Base-by-base conservation (phyloP, 2,329 filamentous ascomycete genomes). In the Intubia oerlemansii region DNA sequence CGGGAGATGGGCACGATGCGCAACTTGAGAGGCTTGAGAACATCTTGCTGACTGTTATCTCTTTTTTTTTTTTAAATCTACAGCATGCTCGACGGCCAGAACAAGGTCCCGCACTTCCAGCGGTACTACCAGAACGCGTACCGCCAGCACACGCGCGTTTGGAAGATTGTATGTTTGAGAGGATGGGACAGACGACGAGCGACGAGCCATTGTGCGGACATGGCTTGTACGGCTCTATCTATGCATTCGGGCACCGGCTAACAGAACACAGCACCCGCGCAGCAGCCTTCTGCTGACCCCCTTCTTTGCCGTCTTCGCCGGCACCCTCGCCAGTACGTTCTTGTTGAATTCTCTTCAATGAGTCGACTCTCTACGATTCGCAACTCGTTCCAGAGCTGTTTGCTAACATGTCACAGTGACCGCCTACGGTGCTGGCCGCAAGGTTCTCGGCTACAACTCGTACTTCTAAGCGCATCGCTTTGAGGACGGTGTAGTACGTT, bases 401-500 rank as follows among this genome's bases (percentile, higher is more conserved):
- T 8, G 9, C 10, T 23, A 18, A 29, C 15, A 21, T 29, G 26
- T 32, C 35, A 17, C 38, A 69, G 64, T 53, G 30, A 47, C 54
- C 40, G 55, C 79, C 53, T 85, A 77, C 59, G 74, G 72, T 57
- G 71, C 76, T 57, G 55, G 61, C 49, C 74, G 78, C 48, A 69
- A 77, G 57, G 56, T 77, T 38, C 48, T 71, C 37, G 78, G 78
- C 44, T 67, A 84, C 62, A 84, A 81, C 66, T 79, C 71, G 36
- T 82, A 71, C 70, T 78, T 32, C 12, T 39, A 32, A 32, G 12
- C n/a, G 19, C 27, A 13, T 21, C 8, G n/a, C 8, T 8, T n/a
- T 21, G 8, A 21, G 19, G 8, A 21, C n/a, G n/a, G n/a, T n/a
- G n/a, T n/a, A n/a, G n/a, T n/a, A n/a, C n/a, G n/a, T n/a, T n/a